Evolutionary conservation across 805 yeast species (phyloP), one percentile per base, ranked within the genome.

Genomic region (Saccharomycopsis sp.): DNA sequence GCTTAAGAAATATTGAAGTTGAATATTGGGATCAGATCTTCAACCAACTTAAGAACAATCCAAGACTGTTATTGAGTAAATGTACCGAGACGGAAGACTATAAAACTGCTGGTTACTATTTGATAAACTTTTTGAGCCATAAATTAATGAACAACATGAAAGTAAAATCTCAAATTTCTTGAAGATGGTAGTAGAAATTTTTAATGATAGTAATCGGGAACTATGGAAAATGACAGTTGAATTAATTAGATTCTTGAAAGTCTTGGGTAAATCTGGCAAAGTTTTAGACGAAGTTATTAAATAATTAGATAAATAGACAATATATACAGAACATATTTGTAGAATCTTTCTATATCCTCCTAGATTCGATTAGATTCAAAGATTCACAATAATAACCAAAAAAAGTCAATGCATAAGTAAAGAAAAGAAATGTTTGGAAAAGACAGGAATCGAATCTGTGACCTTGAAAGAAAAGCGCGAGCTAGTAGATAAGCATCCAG

Each of bases 1-100:
- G 77, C 53, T 60, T 74, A 44, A 55, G 79, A 38, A 74, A 74
- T 48, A 72, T 74, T n/a, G 79, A 74, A 52, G 63, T 65, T 23
- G 60, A 57, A 21, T 65, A 68, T 51, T 74, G 79, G 79, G 50
- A 58, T 13, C 55, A 54, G n/a, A 63, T 74, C 38, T 68, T 74
- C 45, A 51, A 58, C 1, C 54, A 58, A 2, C 51, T 74, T 27
- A 52, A 62, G 4, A 58, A 62, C 11, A 65, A 72, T 0, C 76
- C 78, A 2, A 62, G 64, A 16, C 61, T 60, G 8, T 62, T 72
- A 40, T 65, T 74, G 63, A 59, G 64, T 38, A 58, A 62, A 37
- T 56, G 72, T 16, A 64, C 73, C 32, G 63, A 62, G 16, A 53
- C 61, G 17, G 58, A 62, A 4, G 67, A 71, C 45, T 75, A 67